Conservation (phyloP, 192 early-diverging fungal species). For the Spizellomyces punctatus region DNA sequence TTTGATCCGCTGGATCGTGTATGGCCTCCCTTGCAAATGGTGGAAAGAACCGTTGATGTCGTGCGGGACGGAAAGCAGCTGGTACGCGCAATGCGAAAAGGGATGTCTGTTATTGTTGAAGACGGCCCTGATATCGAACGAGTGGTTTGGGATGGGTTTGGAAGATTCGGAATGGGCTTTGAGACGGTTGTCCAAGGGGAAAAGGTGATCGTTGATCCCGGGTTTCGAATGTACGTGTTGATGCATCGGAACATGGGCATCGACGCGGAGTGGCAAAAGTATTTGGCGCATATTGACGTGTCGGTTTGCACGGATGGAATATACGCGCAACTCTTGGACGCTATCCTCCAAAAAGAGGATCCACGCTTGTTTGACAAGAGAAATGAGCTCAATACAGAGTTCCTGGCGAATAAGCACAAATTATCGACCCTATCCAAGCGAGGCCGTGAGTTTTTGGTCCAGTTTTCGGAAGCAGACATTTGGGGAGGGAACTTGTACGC, state of each 20-base stretch:
- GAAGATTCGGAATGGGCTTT: neutral
- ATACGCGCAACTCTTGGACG: neutral
- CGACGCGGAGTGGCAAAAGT: neutral
- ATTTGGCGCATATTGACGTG: neutral
- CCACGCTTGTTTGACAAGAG: neutral
- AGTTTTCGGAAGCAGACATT: conserved; percentile 26
- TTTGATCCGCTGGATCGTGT: conserved; percentile 15
- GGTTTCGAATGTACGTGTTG: neutral
- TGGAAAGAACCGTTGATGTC: conserved; percentile 13
- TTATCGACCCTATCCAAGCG: neutral
- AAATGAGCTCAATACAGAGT: neutral
- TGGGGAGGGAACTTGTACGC: conserved; percentile 29
- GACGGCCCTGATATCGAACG: too few relatives aligned
- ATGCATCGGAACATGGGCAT: neutral
- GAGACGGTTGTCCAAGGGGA: neutral
- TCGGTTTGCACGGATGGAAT: neutral
- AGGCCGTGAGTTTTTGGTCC: conserved; percentile 6
- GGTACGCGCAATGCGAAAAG: conserved; percentile 8
- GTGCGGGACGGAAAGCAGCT: too few relatives aligned
- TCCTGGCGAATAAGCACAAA: neutral
- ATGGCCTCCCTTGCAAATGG: conserved; percentile 13
- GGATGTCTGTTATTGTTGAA: conserved; percentile 1
- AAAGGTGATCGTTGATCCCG: neutral
- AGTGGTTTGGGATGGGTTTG: too few relatives aligned
- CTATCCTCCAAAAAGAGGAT: neutral